These are phyloP conservation scores for Afroboletus lepidellus DNA, from an alignment of 1,284 basidiomycete genomes.

Conservation along the genomic window DNA sequence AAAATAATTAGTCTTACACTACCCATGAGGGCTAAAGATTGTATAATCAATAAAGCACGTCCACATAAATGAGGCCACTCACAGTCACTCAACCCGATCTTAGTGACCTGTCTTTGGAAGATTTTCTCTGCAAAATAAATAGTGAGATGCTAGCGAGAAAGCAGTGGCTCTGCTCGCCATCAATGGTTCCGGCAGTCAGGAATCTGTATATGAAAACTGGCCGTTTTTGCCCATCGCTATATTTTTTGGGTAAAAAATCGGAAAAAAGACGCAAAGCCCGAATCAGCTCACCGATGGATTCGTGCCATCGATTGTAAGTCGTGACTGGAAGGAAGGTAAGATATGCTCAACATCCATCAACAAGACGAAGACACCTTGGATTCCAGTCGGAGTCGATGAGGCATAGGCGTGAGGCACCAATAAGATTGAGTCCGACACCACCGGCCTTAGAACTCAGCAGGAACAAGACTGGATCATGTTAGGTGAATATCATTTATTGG, in stretches of 20 bases:
- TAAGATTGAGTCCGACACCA: conserved; percentile 92
- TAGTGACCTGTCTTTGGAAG: conserved; percentile 93
- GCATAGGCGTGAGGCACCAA: conserved; percentile 84
- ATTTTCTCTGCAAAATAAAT: conserved; percentile 64
- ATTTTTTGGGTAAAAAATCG: conserved; percentile 4
- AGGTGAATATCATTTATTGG: conserved; percentile 2
- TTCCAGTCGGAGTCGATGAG: conserved; percentile 96
- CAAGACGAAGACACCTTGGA: conserved; percentile 57
- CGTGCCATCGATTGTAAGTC: conserved; percentile 98
- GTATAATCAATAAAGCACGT: conserved; percentile 9
- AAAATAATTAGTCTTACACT: conserved; percentile 41
- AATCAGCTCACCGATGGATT: conserved; percentile 73
- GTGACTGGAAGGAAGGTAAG: conserved; percentile 47
- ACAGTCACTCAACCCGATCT: conserved; percentile 88
- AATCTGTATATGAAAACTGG: conserved; percentile 94
- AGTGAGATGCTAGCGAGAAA: background rate
- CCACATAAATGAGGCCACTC: conserved; percentile 32
- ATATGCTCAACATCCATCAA: background rate
- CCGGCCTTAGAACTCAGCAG: conserved; percentile 94
- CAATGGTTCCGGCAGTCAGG: conserved; percentile 78
- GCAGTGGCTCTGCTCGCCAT: conserved; percentile 44
- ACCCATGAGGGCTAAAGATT: conserved; percentile 60
- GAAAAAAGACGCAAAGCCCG: background rate
- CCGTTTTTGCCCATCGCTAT: conserved; percentile 90
- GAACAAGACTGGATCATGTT: conserved; percentile 71